Conservation (phyloP, 805 yeast species). For the Myxozyma nipponensis region DNA sequence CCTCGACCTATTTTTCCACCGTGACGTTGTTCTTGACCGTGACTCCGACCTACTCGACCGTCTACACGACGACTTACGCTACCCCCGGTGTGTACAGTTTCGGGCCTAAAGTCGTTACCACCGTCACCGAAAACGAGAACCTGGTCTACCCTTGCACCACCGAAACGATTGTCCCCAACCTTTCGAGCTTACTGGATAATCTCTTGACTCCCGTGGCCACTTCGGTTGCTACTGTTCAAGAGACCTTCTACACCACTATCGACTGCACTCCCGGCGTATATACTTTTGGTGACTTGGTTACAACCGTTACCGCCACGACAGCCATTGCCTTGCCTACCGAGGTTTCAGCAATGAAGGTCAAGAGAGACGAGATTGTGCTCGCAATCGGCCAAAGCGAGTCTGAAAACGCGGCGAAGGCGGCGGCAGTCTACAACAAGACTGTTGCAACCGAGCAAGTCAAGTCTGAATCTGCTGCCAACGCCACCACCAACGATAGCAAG, state of each 20-base stretch:
- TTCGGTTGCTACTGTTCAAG: not conserved
- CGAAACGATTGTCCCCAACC: constrained; percentile 5
- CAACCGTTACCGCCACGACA: constrained; percentile 19
- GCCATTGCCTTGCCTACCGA: constrained; percentile 38
- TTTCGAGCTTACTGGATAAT: constrained; percentile 2
- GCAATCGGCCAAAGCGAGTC: not conserved
- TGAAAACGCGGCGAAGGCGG: not conserved
- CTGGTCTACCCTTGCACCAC: constrained; percentile 18
- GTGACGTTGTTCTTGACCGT: constrained; percentile 18
- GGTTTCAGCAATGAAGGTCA: constrained; percentile 21
- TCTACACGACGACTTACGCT: constrained; percentile 11
- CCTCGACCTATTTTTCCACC: constrained; percentile 14
- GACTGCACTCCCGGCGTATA: constrained; percentile 17
- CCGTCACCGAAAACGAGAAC: constrained; percentile 12
- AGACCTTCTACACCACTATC: constrained; percentile 14
- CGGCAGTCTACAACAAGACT: not conserved
- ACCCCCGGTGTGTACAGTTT: constrained; percentile 16
- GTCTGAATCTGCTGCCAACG: too few relatives aligned
- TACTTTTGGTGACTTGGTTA: constrained; percentile 7
- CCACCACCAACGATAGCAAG: too few relatives aligned
- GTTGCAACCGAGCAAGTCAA: too few relatives aligned
- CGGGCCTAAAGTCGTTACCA: constrained; percentile 6
- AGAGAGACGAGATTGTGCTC: not conserved
- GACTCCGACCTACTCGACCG: constrained; percentile 16
- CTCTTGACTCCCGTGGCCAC: constrained; percentile 22